These are phyloP conservation scores for Tolypocladium capitatum DNA, from an alignment of 2,329 filamentous ascomycete species.

Conservation along the genomic window DNA sequence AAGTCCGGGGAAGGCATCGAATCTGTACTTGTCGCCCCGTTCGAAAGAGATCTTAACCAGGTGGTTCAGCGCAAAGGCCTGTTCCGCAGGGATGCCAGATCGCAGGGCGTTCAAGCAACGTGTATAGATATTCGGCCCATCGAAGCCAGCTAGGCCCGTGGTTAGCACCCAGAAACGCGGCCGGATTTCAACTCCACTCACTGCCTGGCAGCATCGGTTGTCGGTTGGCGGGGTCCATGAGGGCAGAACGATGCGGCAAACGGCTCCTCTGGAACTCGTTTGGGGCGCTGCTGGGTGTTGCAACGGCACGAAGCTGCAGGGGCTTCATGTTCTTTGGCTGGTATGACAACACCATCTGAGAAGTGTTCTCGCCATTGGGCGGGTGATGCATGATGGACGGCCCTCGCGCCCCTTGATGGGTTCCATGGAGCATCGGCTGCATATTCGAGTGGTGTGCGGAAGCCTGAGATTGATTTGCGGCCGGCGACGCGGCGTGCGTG, in stretches of 20 bases:
- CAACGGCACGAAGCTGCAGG: conserved; percentile 57
- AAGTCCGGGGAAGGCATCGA: conserved; percentile 79
- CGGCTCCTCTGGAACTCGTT: conserved; percentile 40
- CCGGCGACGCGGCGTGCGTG: conserved; percentile 14
- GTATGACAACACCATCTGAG: conserved; percentile 52
- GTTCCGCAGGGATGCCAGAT: conserved; percentile 65
- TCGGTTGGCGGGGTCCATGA: conserved; percentile 18
- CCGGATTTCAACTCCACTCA: conserved; percentile 24
- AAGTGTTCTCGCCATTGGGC: conserved; percentile 40
- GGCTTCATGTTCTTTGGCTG: conserved; percentile 52
- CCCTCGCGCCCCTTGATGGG: conserved; percentile 21
- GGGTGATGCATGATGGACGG: conserved; percentile 38
- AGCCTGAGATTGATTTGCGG: conserved; percentile 12
- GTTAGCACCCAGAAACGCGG: conserved; percentile 3
- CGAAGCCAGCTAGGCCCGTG: conserved; percentile 36
- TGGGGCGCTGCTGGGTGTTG: conserved; percentile 63
- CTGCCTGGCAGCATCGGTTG: conserved; percentile 47
- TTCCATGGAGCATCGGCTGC: conserved; percentile 15
- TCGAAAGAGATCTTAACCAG: conserved; percentile 92
- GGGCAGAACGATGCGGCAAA: conserved; percentile 26
- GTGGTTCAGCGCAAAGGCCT: conserved; percentile 87
- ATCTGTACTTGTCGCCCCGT: conserved; percentile 88
- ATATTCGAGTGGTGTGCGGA: conserved; percentile 20
- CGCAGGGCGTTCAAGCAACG: conserved; percentile 74
- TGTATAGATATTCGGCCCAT: conserved; percentile 82